Evolutionary conservation across 1,284 basidiomycete species (phyloP).

Genomic region (Pulchroboletus neoregius): DNA sequence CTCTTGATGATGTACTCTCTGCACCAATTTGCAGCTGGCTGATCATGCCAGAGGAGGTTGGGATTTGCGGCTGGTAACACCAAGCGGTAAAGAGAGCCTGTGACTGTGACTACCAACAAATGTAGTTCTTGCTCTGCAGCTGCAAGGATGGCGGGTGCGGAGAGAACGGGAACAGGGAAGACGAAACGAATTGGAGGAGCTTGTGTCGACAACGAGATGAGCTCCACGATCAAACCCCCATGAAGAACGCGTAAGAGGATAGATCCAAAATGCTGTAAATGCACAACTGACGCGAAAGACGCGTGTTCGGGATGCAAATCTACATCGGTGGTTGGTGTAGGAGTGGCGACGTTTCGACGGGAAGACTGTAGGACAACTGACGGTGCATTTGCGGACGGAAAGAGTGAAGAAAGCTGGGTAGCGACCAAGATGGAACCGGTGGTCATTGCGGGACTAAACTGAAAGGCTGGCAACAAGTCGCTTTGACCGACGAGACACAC

Average conservation of each 20-base stretch:
- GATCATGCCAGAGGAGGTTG: constrained; percentile 55
- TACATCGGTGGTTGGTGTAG: constrained; percentile 39
- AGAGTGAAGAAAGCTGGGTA: constrained; percentile 62
- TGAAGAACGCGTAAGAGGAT: constrained; percentile 75
- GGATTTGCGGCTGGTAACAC: constrained; percentile 58
- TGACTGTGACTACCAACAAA: constrained; percentile 63
- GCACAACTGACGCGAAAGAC: constrained; percentile 55
- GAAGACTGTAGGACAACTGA: constrained; percentile 55
- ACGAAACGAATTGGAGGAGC: constrained; percentile 68
- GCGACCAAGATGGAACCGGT: constrained; percentile 51
- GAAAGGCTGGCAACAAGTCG: background rate
- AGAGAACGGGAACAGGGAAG: constrained; percentile 70
- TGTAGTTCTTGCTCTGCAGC: constrained; percentile 63
- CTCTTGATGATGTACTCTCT: constrained; percentile 66
- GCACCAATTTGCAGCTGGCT: constrained; percentile 52
- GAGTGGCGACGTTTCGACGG: constrained; percentile 50
- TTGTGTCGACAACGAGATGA: constrained; percentile 65
- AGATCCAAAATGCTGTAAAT: constrained; percentile 58
- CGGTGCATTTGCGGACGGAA: constrained; percentile 48
- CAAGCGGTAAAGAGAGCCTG: constrained; percentile 75
- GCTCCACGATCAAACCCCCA: constrained; percentile 71
- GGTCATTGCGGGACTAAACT: constrained; percentile 30
- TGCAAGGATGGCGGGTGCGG: constrained; percentile 62
- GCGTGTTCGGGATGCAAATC: constrained; percentile 74
- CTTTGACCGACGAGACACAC: background rate